Evolutionary conservation across 345 rosid species (phyloP).

Genomic region (Hypericum perforatum): DNA sequence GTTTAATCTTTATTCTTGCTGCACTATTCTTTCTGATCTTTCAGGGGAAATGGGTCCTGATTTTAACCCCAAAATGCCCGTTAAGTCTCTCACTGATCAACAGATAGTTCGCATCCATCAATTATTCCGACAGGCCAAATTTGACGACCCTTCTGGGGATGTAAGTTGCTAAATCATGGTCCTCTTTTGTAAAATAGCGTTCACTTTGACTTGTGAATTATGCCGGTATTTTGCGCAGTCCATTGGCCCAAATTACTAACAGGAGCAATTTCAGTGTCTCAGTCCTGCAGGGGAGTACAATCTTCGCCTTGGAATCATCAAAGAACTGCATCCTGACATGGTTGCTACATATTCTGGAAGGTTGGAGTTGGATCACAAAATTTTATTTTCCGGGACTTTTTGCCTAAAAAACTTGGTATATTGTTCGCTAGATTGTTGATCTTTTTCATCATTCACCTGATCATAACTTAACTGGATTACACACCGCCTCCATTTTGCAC

Average conservation of each 20-base stretch:
- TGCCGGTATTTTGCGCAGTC: neutral
- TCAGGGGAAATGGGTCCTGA: conserved; percentile 97
- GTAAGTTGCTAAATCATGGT: conserved; percentile 36
- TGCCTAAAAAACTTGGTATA: neutral
- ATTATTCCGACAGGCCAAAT: conserved; percentile 96
- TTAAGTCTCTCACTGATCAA: conserved; percentile 73
- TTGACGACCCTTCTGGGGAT: conserved; percentile 91
- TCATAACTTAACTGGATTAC: neutral
- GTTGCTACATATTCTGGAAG: conserved; percentile 97
- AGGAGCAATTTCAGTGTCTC: conserved; percentile 55
- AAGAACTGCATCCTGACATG: conserved; percentile 97
- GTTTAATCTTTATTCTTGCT: conserved; percentile 13
- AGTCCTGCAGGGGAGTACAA: conserved; percentile 98
- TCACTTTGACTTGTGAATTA: neutral
- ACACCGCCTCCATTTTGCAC: conserved; percentile 17
- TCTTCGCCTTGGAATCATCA: conserved; percentile 94
- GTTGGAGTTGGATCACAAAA: conserved; percentile 56
- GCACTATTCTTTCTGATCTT: conserved; percentile 8
- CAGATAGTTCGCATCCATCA: conserved; percentile 96
- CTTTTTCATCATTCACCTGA: conserved; percentile 1
- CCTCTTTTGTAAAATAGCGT: neutral
- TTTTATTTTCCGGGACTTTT: conserved; percentile 9
- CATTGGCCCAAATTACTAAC: neutral
- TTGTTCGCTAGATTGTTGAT: neutral
- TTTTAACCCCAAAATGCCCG: conserved; percentile 67